phyloP scores from a whole-genome alignment of 306 rosid species.

The Rubus parviflorus region DNA sequence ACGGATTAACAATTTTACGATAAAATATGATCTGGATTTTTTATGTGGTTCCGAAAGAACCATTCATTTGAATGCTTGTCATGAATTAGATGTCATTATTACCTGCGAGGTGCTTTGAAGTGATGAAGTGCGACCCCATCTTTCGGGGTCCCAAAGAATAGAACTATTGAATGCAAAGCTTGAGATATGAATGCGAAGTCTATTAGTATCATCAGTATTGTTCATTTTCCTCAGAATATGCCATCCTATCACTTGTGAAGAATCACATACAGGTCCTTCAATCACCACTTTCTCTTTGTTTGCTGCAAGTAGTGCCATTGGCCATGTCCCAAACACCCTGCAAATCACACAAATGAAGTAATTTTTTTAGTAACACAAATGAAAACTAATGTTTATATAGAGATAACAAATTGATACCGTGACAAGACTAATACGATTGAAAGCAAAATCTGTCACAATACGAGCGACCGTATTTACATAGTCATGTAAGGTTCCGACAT shows the following conservation, averaged over 20 bases:
- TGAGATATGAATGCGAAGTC: slow-evolving; percentile 72
- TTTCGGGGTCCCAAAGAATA: slow-evolving; percentile 92
- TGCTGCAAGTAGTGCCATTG: slow-evolving; percentile 68
- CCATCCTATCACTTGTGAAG: slow-evolving; percentile 91
- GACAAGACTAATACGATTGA: no score
- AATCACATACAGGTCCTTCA: slow-evolving; percentile 92
- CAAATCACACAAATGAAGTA: slow-evolving; percentile 1
- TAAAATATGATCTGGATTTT: not conserved
- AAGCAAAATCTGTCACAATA: no score
- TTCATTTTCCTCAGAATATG: slow-evolving; percentile 59
- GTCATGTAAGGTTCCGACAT: no score
- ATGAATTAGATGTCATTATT: not conserved
- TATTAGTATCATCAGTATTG: slow-evolving; percentile 29
- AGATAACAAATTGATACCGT: no score
- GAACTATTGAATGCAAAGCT: slow-evolving; percentile 93
- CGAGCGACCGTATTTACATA: no score
- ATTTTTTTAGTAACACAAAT: not conserved
- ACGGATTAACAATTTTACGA: no score
- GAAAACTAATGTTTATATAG: not conserved
- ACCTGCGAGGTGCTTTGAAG: slow-evolving; percentile 86
- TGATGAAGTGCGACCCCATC: slow-evolving; percentile 97
- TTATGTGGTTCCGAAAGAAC: not conserved
- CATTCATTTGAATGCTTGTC: not conserved
- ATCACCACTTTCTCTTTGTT: slow-evolving; percentile 63
- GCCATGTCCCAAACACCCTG: slow-evolving; percentile 95